Conservation (phyloP, 2,329 filamentous ascomycete genomes). For the Sporothrix phasma region DNA sequence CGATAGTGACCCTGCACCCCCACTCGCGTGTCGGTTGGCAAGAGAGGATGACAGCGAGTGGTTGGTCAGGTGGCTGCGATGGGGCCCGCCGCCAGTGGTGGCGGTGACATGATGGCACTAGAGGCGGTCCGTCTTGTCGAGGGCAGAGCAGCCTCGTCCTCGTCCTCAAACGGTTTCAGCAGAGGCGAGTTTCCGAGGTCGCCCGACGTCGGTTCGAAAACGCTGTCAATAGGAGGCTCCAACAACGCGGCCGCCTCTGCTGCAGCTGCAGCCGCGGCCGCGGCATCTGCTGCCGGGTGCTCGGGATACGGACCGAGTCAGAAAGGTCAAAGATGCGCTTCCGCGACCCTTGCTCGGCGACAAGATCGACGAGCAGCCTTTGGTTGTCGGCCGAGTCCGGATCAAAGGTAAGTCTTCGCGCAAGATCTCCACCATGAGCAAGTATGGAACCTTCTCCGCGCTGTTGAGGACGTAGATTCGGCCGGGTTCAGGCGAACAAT, state of each 20-base stretch:
- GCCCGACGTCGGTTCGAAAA: slow-evolving; percentile 72
- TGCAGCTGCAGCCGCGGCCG: slow-evolving; percentile 7
- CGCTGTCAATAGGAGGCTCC: slow-evolving; percentile 53
- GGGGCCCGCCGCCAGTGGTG: not conserved
- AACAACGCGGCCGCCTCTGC: slow-evolving; percentile 31
- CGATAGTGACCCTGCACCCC: slow-evolving; percentile 27
- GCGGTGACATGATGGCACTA: slow-evolving; percentile 1
- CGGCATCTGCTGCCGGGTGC: slow-evolving; percentile 12
- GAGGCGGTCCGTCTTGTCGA: not conserved
- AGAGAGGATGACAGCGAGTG: slow-evolving; percentile 11
- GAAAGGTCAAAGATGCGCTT: slow-evolving; percentile 59
- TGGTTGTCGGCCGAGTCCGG: slow-evolving; percentile 65
- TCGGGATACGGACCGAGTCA: slow-evolving; percentile 46
- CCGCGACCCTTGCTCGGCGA: slow-evolving; percentile 46
- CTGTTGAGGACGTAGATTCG: slow-evolving; percentile 80
- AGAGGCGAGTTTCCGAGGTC: slow-evolving; percentile 67
- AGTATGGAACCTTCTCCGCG: slow-evolving; percentile 74
- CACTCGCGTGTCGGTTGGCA: slow-evolving; percentile 10
- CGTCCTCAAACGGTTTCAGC: slow-evolving; percentile 47
- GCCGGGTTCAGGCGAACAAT: slow-evolving; percentile 76
- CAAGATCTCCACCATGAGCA: slow-evolving; percentile 76
- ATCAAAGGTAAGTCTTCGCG: slow-evolving; percentile 77
- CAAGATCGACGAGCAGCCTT: slow-evolving; percentile 47
- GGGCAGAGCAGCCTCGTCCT: slow-evolving; percentile 11
- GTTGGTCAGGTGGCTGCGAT: slow-evolving; percentile 11